Percentiles rank a stretch among this genome's conserved stretches.
These are phyloP conservation scores for Sphagnum fallax DNA, from an alignment of 228 moss, liverwort and hornwort genomes.

Conservation along the genomic window DNA sequence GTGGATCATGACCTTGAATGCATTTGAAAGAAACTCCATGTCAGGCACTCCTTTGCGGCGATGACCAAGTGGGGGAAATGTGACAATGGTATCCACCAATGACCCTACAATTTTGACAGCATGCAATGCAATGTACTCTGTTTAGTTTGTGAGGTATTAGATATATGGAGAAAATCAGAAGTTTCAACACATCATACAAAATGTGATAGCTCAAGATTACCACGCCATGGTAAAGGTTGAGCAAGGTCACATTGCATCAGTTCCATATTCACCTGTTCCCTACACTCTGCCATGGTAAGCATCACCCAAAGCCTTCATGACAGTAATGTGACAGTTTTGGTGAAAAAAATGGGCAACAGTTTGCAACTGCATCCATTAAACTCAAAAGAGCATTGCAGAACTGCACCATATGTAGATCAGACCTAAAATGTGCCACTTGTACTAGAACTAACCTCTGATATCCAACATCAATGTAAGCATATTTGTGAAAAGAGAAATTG, in stretches of 20 bases:
- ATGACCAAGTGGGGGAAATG: constrained; percentile 97
- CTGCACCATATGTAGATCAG: too few relatives aligned
- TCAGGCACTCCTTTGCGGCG: constrained; percentile 84
- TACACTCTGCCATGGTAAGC: constrained; percentile 4
- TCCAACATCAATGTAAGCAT: too few relatives aligned
- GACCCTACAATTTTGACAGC: constrained; percentile 30
- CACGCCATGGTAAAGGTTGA: constrained; percentile 45
- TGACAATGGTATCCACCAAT: constrained; percentile 81
- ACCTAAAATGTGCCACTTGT: too few relatives aligned
- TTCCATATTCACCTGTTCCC: constrained; percentile 80
- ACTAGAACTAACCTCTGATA: too few relatives aligned
- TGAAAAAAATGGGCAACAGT: too few relatives aligned
- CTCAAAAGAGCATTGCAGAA: too few relatives aligned
- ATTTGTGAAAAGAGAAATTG: too few relatives aligned
- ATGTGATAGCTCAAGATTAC: constrained; percentile 20
- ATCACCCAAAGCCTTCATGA: not conserved
- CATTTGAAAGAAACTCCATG: constrained; percentile 91
- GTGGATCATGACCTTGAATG: constrained; percentile 48
- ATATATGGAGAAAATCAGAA: too few relatives aligned
- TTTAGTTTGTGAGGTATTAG: too few relatives aligned
- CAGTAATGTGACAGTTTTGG: too few relatives aligned
- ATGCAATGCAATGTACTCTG: too few relatives aligned
- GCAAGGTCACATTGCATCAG: constrained; percentile 60
- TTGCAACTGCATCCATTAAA: too few relatives aligned
- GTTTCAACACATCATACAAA: not conserved